phyloP scores from a whole-genome alignment of 805 yeast genomes.

The Teunomyces panamensis region DNA sequence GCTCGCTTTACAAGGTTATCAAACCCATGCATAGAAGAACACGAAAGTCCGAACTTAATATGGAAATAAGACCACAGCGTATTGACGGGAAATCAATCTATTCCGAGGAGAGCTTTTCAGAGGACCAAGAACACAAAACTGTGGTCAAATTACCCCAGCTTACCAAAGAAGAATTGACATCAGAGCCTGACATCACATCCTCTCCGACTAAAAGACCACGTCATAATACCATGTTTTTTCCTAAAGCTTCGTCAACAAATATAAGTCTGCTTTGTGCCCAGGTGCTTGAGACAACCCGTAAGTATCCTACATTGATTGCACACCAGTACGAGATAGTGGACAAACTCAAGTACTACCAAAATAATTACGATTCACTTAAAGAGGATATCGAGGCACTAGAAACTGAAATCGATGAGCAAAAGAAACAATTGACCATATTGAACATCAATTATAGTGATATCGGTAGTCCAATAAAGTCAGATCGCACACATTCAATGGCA shows the following conservation, averaged over 20 bases:
- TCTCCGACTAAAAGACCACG: slow-evolving; percentile 14
- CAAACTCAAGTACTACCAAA: slow-evolving; percentile 37
- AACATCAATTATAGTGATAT: slow-evolving; percentile 23
- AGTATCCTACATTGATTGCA: slow-evolving; percentile 25
- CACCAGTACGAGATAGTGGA: slow-evolving; percentile 17
- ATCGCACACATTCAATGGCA: slow-evolving; percentile 6
- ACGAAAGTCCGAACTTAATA: slow-evolving; percentile 2
- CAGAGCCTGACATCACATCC: slow-evolving; percentile 4
- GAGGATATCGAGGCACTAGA: slow-evolving; percentile 44
- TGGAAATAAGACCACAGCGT: slow-evolving; percentile 39
- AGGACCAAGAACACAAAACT: slow-evolving; percentile 15
- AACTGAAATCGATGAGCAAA: slow-evolving; percentile 42
- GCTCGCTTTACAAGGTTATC: slow-evolving; percentile 45
- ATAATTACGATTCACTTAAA: slow-evolving; percentile 31
- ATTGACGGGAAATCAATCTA: slow-evolving; percentile 46
- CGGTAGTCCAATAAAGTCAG: slow-evolving; percentile 13
- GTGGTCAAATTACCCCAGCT: slow-evolving; percentile 27
- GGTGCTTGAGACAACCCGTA: slow-evolving; percentile 27
- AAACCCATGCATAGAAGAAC: slow-evolving; percentile 10
- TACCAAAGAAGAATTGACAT: neutral
- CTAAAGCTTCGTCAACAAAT: slow-evolving; percentile 14
- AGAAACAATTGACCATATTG: slow-evolving; percentile 34
- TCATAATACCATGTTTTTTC: neutral
- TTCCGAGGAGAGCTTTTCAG: slow-evolving; percentile 32
- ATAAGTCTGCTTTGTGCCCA: slow-evolving; percentile 45